These are phyloP conservation scores for Podospora sp. DNA, from an alignment of 495 filamentous ascomycete species.

Conservation along the genomic window DNA sequence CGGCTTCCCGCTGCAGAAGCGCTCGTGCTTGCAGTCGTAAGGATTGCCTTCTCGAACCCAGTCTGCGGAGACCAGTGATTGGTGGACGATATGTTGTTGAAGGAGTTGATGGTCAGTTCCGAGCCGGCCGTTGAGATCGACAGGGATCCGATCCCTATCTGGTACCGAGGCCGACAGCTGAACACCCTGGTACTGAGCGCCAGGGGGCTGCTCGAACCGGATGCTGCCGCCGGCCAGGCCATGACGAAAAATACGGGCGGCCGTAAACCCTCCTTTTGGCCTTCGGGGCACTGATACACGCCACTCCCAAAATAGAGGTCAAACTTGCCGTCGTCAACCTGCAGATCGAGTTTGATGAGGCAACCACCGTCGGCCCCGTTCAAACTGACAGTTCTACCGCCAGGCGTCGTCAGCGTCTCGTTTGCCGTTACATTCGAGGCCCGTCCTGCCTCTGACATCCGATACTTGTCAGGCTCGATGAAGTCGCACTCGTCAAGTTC, in stretches of 20 bases:
- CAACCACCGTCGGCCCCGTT: background rate
- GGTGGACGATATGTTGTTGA: conserved; percentile 6
- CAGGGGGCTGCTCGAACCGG: background rate
- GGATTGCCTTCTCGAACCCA: conserved; percentile 7
- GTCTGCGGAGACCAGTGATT: conserved; percentile 1
- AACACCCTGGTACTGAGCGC: conserved; percentile 3
- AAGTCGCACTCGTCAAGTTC: background rate
- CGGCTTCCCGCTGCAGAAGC: conserved; percentile 10
- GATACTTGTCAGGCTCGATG: conserved; percentile 6
- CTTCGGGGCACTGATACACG: conserved; percentile 3
- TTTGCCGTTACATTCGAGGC: background rate
- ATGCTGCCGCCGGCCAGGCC: conserved; percentile 3
- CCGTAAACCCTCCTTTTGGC: background rate
- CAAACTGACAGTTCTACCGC: background rate
- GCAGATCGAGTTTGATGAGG: background rate
- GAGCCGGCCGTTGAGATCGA: conserved; percentile 3
- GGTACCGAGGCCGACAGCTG: background rate
- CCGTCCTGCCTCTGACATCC: conserved; percentile 3
- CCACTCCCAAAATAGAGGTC: conserved; percentile 11
- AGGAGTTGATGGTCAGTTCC: background rate
- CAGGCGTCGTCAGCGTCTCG: background rate
- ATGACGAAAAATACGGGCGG: conserved; percentile 6
- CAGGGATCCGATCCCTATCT: conserved; percentile 1
- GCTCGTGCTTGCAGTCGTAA: background rate
- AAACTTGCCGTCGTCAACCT: background rate